Base-by-base conservation (phyloP, 345 rosid genomes). In the Raphanus raphanistrum region DNA sequence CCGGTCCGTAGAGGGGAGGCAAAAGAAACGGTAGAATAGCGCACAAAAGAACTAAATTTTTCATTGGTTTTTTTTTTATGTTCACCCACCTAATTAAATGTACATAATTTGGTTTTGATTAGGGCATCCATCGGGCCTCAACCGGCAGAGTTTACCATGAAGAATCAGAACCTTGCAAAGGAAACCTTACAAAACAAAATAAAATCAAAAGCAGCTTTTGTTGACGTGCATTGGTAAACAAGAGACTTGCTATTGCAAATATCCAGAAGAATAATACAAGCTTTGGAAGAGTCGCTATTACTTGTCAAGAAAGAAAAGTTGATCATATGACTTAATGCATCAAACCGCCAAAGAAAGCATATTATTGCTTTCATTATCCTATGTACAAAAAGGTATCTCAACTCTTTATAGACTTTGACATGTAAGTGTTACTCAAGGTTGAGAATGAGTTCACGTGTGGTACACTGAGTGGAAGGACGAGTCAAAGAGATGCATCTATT, bases 381-480 rank as follows among this genome's bases (percentile, higher is more conserved):
- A 50, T 31, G n/a, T 45, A 73, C 60, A 63, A 33, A 62, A 73
- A 29, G 41, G 45, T 62, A 12, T 16, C 31, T 17, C 4, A n/a
- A 31, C 35, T 27, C 35, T 27, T 59, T 59, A 11, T 6, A 27
- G 13, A 33, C 12, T 35, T 35, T 26, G 1, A 26, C 66, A 55
- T 9, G 3, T 2, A 75, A 8, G 68, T 8, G 25, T 35, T 15
- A 45, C 7, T 70, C 80, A 16, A 77, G 4, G 26, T 45, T 64
- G 75, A 77, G 15, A 36, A 77, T 63, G 59, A 70, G 33, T 3
- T 77, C 59, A 27, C 33, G 52, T 0, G 75, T 70, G 12, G 65
- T 70, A 70, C 75, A 70, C 28, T 77, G 71, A 54, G 65, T 36
- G 4, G 80, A 63, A 17, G 80, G 80, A 52, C 43, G 60, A 38